Percentiles rank a stretch among this genome's conserved stretches.
phyloP scores from a whole-genome alignment of 805 yeast species.

The Cyberlindnera amylophila region DNA sequence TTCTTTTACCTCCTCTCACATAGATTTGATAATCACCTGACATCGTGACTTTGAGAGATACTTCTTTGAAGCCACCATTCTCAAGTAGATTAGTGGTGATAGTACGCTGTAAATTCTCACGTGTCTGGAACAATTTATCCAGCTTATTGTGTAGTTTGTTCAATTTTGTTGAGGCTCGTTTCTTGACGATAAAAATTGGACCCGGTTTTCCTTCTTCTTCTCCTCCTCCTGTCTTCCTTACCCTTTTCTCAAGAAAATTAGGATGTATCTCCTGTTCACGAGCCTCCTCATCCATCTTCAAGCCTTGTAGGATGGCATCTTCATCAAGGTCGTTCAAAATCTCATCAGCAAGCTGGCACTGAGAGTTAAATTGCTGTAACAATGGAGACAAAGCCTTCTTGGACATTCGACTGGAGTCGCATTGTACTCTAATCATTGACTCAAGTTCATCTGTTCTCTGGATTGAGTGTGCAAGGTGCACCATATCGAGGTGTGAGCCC shows the following conservation, averaged over 20 bases:
- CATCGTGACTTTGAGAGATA: slow-evolving; percentile 38
- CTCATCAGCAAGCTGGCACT: slow-evolving; percentile 37
- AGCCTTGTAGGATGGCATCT: slow-evolving; percentile 26
- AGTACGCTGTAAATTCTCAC: slow-evolving; percentile 4
- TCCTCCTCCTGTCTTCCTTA: neutral
- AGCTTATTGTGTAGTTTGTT: slow-evolving; percentile 8
- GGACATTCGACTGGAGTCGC: slow-evolving; percentile 28
- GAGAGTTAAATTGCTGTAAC: slow-evolving; percentile 31
- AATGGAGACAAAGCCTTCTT: slow-evolving; percentile 21
- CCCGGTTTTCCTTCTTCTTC: neutral
- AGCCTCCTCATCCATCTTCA: slow-evolving; percentile 24
- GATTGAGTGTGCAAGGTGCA: slow-evolving; percentile 41
- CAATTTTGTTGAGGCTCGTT: slow-evolving; percentile 9
- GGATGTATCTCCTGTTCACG: slow-evolving; percentile 13
- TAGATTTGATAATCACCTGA: slow-evolving; percentile 46
- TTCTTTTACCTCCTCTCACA: slow-evolving; percentile 31
- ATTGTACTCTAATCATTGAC: slow-evolving; percentile 17
- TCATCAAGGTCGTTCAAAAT: slow-evolving; percentile 42
- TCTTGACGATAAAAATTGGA: slow-evolving; percentile 9
- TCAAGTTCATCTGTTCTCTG: slow-evolving; percentile 31
- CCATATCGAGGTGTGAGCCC: slow-evolving; percentile 41
- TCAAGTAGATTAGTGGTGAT: slow-evolving; percentile 18
- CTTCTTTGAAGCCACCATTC: slow-evolving; percentile 28
- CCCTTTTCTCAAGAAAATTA: slow-evolving; percentile 11
- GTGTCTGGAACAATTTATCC: slow-evolving; percentile 1